Percentiles rank a stretch among this genome's conserved stretches.
Evolutionary conservation across 2,329 filamentous ascomycete species (phyloP).

Genomic region (Daldinia sp.): DNA sequence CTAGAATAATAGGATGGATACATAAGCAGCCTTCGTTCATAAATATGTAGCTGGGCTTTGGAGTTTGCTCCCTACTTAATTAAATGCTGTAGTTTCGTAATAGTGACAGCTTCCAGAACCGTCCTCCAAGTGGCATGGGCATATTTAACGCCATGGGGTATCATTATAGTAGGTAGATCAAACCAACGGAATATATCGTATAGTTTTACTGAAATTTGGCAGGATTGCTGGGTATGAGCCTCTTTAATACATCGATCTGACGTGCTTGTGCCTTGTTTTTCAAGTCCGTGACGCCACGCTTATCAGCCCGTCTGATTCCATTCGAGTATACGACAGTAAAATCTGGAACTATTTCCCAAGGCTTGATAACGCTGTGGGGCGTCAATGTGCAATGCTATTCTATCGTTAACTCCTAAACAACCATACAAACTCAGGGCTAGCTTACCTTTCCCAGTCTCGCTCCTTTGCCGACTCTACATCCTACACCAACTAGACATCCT

Average conservation of each 20-base stretch:
- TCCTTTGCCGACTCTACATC: conserved; percentile 66
- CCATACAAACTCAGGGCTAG: background rate
- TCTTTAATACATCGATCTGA: conserved; percentile 72
- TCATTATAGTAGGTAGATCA: conserved; percentile 15
- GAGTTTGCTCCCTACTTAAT: too few species aligned
- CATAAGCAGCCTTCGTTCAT: too few species aligned
- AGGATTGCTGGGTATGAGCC: conserved; percentile 71
- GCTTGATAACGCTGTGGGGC: conserved; percentile 65
- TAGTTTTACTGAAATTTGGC: conserved; percentile 55
- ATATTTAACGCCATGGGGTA: conserved; percentile 15
- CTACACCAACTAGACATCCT: conserved; percentile 67
- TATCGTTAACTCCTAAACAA: conserved; percentile 4
- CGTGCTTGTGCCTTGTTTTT: conserved; percentile 70
- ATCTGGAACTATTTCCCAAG: conserved; percentile 68
- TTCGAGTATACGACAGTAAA: conserved; percentile 75
- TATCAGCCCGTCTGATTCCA: conserved; percentile 65
- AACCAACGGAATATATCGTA: conserved; percentile 12
- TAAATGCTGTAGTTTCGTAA: too few species aligned
- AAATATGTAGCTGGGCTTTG: too few species aligned
- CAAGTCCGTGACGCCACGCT: conserved; percentile 67
- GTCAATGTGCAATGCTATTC: conserved; percentile 75
- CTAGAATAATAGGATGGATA: too few species aligned
- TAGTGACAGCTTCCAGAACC: too few species aligned
- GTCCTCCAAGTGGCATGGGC: too few species aligned
- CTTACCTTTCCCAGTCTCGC: conserved; percentile 69